Base-by-base conservation (phyloP, 345 rosid species). In the Murraya koenigii region DNA sequence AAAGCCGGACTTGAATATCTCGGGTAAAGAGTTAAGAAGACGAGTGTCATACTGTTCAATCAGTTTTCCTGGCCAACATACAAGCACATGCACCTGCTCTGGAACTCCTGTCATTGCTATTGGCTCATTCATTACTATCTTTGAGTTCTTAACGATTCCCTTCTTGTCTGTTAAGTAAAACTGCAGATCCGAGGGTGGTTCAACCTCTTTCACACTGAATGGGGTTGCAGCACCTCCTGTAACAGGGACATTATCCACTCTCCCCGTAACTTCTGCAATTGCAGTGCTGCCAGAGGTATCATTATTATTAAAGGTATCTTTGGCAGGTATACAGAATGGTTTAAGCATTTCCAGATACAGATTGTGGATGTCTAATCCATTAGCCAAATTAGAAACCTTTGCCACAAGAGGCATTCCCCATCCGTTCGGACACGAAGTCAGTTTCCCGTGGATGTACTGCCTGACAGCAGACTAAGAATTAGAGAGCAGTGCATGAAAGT, bases 391-490 rank as follows among this genome's bases (percentile, higher is more conserved):
- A 80, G 65, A 36, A 82, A 86, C 86, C 82, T 89, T 88, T 47
- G 95, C 90, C 66, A 92, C 94, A 78, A 96, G 90, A 81, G 99
- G 99, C 78, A 89, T 85, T 83, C 94, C 99, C 84, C 92, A 87
- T 75, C 87, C 83, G 86, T 91, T 92, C 84, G 86, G 85, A 77
- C 68, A 77, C 59, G 90, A 78, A 71, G 86, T 80, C 66, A 74
- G 81, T 84, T 89, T 90, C 78, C 95, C 98, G 69, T 56, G 80
- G 81, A 90, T 81, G 81, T 78, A 69, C 82, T 87, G 91, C 94
- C 99, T 95, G 89, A 75, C 77, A 83, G 72, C 69, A 69, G 8
- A 80, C 44, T 77, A 71, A 69, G 30, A 69, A 83, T 72, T 28
- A 86, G 75, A 65, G 28, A 36, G 58, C 14, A 60, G 64, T 52